A percentile compares a stretch with the other conserved stretches of the same genome.
These are phyloP conservation scores for Moesziomyces parantarcticus DNA, from an alignment of 1,284 basidiomycete genomes.

Conservation along the genomic window DNA sequence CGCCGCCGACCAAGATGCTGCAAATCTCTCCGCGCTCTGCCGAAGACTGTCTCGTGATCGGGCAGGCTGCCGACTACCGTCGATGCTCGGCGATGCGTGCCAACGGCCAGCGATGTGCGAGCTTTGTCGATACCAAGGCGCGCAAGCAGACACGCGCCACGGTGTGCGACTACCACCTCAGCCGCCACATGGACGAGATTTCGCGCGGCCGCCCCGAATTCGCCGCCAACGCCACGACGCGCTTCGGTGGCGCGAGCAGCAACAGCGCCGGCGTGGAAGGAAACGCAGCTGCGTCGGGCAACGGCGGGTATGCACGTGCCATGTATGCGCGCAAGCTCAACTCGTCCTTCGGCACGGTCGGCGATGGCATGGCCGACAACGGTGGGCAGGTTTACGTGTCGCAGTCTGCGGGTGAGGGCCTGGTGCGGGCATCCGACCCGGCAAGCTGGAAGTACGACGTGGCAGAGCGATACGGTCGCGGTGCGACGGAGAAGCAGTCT, in stretches of 20 bases:
- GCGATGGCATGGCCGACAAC: conserved; percentile 44
- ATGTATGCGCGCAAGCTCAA: conserved; percentile 23
- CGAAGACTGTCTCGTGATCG: conserved; percentile 83
- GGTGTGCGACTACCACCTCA: conserved; percentile 88
- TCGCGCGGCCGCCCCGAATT: conserved; percentile 84
- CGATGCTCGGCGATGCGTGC: conserved; percentile 78
- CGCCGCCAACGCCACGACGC: conserved; percentile 66
- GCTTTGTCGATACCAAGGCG: conserved; percentile 70
- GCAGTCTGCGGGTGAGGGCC: conserved; percentile 6
- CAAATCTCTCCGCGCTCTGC: conserved; percentile 86
- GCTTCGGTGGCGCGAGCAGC: conserved; percentile 4
- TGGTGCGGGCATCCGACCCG: conserved; percentile 33
- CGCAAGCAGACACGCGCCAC: conserved; percentile 23
- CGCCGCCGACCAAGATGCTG: conserved; percentile 75
- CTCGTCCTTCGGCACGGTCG: conserved; percentile 23
- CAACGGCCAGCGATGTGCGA: conserved; percentile 82
- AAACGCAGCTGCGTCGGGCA: neutral
- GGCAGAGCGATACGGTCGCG: conserved; percentile 31
- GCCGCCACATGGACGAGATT: conserved; percentile 79
- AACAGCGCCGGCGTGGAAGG: too few species aligned
- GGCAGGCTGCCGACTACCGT: conserved; percentile 84
- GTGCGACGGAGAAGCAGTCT: conserved; percentile 25
- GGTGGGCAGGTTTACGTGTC: conserved; percentile 23
- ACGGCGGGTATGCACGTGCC: conserved; percentile 1
- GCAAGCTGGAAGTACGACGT: conserved; percentile 41